Evolutionary conservation across 2,329 filamentous ascomycete species (phyloP), one percentile per base, ranked within the genome.

Genomic region (Aspergillus ustus): DNA sequence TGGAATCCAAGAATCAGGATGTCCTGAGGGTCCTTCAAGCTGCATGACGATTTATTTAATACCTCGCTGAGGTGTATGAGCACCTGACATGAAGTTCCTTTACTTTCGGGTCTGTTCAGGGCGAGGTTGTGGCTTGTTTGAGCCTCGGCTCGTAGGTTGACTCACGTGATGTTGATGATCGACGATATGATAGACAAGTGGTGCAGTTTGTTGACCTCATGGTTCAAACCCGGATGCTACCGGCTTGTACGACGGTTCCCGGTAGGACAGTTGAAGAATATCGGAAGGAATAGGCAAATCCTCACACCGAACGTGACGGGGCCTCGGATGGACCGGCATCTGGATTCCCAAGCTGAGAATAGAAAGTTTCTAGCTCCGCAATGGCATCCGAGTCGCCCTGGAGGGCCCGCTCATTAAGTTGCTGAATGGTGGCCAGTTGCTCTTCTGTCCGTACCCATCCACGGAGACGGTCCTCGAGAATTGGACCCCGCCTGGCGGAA

Each of bases 361-460:
- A 78, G 44, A 79, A 69, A 48, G 74, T 69, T 60, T 80, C 74
- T 52, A 81, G 48, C 19, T 72, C 71, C 22, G 64, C 66, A 55
- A 76, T 60, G 8, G 79, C 78, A 20, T 72, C 68, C 9, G 62
- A 52, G 58, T 81, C 77, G 7, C 79, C 79, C 44, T 72, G 68
- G 25, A 72, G 54, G 20, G 77, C 76, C 48, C 69, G 71, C 25
- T 73, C 69, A 34, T 76, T 78, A 51, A 81, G 64, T 17, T 66
- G 68, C 20, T 77, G 71, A 17, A 81, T 70, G 37, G 75, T 71
- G 8, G 70, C 69, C 19, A 79, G 58, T 50, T 77, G 73, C 29
- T 76, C 72, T 50, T 78, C 76, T 3, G 72, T 77, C 20, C 72
- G 71, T n/a, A 72, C 72, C 75, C 77, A 79, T 28, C 72, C 76